phyloP scores from a whole-genome alignment of 768 basidiomycete species.

The Tylopilus subfusipes region DNA sequence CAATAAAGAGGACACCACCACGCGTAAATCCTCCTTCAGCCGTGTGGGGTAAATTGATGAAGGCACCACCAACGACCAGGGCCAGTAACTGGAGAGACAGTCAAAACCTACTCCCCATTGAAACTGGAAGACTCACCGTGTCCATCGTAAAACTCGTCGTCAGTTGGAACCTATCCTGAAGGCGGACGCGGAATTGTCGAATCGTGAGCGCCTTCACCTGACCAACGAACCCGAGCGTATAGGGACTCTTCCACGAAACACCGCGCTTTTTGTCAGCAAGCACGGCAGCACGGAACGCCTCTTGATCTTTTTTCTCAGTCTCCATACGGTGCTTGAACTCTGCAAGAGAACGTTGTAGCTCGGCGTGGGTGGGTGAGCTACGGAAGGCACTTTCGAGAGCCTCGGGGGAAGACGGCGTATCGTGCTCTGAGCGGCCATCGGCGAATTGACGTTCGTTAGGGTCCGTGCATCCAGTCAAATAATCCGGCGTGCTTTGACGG shows the following conservation, averaged over 20 bases:
- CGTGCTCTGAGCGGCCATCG: conserved; percentile 50
- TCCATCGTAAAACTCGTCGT: conserved; percentile 65
- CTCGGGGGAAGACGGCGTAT: conserved; percentile 62
- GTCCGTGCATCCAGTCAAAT: conserved; percentile 80
- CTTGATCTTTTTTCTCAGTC: conserved; percentile 62
- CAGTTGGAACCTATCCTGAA: conserved; percentile 79
- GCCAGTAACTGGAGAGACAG: conserved; percentile 21
- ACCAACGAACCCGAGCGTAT: conserved; percentile 72
- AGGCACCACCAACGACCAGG: conserved; percentile 72
- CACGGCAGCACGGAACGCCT: conserved; percentile 74
- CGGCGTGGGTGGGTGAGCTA: conserved; percentile 42
- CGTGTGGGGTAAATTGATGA: conserved; percentile 66
- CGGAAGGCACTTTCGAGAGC: conserved; percentile 64
- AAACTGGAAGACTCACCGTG: conserved; percentile 40
- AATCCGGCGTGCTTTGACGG: conserved; percentile 84
- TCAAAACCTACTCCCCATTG: neutral
- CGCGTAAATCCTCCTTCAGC: conserved; percentile 85
- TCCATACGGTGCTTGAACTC: conserved; percentile 57
- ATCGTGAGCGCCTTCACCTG: conserved; percentile 70
- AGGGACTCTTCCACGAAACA: conserved; percentile 75
- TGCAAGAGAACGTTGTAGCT: conserved; percentile 45
- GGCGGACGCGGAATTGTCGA: conserved; percentile 67
- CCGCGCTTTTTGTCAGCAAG: conserved; percentile 73
- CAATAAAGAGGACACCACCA: conserved; percentile 75
- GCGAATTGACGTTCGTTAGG: conserved; percentile 82